Base-by-base conservation (phyloP, 305 asterid species). In the Fraxinus greggii region DNA sequence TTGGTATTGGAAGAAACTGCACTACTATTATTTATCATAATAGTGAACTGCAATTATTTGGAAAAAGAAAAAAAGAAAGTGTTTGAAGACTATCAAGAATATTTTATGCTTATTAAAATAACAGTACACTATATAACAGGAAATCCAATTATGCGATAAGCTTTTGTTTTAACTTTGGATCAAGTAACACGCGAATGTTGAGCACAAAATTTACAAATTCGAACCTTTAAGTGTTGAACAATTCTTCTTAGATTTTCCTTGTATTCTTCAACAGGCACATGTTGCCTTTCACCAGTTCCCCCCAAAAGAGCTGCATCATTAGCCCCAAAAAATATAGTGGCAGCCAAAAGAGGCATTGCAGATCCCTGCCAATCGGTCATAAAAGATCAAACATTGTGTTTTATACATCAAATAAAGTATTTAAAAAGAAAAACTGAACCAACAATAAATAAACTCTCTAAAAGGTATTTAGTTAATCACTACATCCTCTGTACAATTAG, bases 241-340 rank as follows among this genome's bases (percentile, higher is more conserved):
- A 92, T 92, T 86, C 40, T 90, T 81, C 88, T 85, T 77, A 95
- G 85, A 80, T 95, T 95, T 75, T 92, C 93, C 90, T 90, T 94
- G 89, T 93, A 95, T 82, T 95, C 99, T 83, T 92, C 92, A 31
- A 92, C 69, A 13, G 99, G 96, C 42, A 95, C 96, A 78, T 93
- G 98, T 85, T 92, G 97, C 87, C 86, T 91, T 88, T 88, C 92
- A 74, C 97, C 91, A n/a, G 94, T 90, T 77, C 90, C 81, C 59
- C 88, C 91, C 54, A 86, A 78, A 24, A 88, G 91, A 56, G 98
- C 98, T 40, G 99, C 98, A 79, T 92, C 99, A 81, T 93, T 95
- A 84, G 97, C 98, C 83, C 99, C 98, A 61, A 95, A 95, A 80
- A 93, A 93, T 78, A 95, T 84, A 73, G 97, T 93, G 72, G 86